Percentiles rank a stretch among this genome's conserved stretches.
Evolutionary conservation across 2,329 filamentous ascomycete genomes (phyloP).

Genomic region (Cladosporium velox): DNA sequence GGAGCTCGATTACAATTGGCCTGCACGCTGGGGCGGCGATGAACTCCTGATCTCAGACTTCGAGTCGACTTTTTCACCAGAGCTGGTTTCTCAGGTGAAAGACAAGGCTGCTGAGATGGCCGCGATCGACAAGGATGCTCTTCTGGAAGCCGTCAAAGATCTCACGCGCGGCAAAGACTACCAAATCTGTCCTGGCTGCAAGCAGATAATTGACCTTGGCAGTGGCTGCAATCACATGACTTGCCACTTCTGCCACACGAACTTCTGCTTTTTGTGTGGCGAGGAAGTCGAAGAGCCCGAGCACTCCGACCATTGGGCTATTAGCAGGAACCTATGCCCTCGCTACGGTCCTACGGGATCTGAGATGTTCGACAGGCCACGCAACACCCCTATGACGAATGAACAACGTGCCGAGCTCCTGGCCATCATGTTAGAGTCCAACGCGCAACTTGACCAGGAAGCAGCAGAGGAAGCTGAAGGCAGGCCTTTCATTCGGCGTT

Average conservation of each 20-base stretch:
- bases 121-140: neutral
- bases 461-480: too few species aligned
- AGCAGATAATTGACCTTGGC: neutral
- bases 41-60: neutral
- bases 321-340: neutral
- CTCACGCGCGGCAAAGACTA: neutral
- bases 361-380: neutral
- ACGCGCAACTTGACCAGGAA: too few species aligned
- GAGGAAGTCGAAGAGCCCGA: neutral
- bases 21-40: neutral
- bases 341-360: neutral
- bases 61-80: neutral
- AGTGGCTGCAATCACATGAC: neutral
- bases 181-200: neutral
- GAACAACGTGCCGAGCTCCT: too few species aligned
- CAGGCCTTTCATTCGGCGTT: neutral
- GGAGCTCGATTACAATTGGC: neutral
- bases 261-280: constrained; percentile 4
- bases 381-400: too few species aligned
- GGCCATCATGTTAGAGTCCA: too few species aligned
- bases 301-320: neutral
- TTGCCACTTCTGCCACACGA: neutral
- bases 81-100: neutral
- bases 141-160: neutral
- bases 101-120: neutral